Conservation (phyloP, 1,284 basidiomycete genomes). For the Ustilago hordei region DNA sequence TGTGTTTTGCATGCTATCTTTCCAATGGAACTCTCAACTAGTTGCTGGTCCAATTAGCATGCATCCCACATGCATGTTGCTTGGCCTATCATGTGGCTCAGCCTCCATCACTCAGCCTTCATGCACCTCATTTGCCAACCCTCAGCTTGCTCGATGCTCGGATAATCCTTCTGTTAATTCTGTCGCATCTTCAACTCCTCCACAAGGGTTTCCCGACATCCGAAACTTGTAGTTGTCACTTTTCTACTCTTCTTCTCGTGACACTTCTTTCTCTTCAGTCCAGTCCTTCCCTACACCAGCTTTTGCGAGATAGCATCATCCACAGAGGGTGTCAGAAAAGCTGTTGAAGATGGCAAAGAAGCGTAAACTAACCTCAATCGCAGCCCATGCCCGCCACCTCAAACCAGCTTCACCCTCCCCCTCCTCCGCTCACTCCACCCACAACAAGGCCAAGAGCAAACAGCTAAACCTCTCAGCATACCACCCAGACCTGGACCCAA, state of each 20-base stretch:
- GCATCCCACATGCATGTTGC: too few species aligned
- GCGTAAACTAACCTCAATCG: slow-evolving; percentile 27
- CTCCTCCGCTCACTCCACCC: neutral
- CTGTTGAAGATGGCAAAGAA: slow-evolving; percentile 25
- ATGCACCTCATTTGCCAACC: too few species aligned
- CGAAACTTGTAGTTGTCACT: neutral
- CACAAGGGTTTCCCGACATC: slow-evolving; percentile 2
- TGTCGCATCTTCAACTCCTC: too few species aligned
- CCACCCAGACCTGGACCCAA: slow-evolving; percentile 28
- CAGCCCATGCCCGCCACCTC: slow-evolving; percentile 16
- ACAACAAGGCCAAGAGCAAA: neutral
- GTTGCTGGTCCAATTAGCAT: too few species aligned
- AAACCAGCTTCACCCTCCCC: neutral
- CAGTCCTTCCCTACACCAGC: neutral
- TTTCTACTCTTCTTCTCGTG: neutral
- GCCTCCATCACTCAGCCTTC: too few species aligned
- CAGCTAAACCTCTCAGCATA: slow-evolving; percentile 34
- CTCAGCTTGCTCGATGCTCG: too few species aligned
- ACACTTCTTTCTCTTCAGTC: neutral
- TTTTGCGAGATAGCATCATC: too few species aligned
- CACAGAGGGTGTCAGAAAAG: too few species aligned
- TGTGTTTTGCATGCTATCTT: too few species aligned
- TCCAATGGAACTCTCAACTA: too few species aligned
- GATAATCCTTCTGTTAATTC: too few species aligned
- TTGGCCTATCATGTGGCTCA: too few species aligned